Percentiles rank a stretch among this genome's conserved stretches.
These are phyloP conservation scores for Aureoboletus auriporus DNA, from an alignment of 768 basidiomycete genomes.

Conservation along the genomic window DNA sequence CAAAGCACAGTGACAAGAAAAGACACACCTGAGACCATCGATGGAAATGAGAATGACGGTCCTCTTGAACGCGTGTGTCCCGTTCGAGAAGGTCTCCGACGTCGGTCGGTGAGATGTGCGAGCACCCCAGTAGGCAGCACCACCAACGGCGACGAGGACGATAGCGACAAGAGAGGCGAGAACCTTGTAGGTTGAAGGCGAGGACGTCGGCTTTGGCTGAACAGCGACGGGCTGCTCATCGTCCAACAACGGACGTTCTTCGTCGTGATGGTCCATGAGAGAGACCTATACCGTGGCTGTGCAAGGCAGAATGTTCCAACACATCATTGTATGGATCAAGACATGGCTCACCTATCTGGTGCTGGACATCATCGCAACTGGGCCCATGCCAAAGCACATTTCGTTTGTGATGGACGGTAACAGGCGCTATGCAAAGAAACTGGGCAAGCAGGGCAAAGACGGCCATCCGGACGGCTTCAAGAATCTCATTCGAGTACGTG, in stretches of 20 bases:
- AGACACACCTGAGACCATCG: conserved; percentile 70
- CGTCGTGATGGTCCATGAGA: conserved; percentile 11
- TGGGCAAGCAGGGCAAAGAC: conserved; percentile 59
- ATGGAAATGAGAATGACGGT: conserved; percentile 85
- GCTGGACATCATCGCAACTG: conserved; percentile 66
- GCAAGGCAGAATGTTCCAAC: neutral
- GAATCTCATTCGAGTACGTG: conserved; percentile 70
- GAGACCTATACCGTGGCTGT: conserved; percentile 21
- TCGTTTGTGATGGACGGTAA: conserved; percentile 99
- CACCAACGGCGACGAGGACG: conserved; percentile 13
- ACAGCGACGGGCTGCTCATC: conserved; percentile 8
- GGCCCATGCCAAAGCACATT: conserved; percentile 85
- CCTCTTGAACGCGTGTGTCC: conserved; percentile 76
- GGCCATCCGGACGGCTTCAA: conserved; percentile 87
- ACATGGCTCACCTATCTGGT: conserved; percentile 39
- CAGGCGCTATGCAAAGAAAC: conserved; percentile 76
- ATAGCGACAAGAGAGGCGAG: conserved; percentile 12
- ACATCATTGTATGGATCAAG: conserved; percentile 13
- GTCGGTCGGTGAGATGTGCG: conserved; percentile 1
- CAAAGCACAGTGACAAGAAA: neutral
- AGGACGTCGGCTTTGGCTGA: neutral
- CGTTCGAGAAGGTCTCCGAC: conserved; percentile 52
- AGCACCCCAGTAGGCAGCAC: conserved; percentile 6
- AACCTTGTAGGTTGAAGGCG: conserved; percentile 5
- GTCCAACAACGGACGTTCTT: conserved; percentile 25